These are phyloP conservation scores for Cubamyces sp. DNA, from an alignment of 768 basidiomycete species.

Conservation along the genomic window DNA sequence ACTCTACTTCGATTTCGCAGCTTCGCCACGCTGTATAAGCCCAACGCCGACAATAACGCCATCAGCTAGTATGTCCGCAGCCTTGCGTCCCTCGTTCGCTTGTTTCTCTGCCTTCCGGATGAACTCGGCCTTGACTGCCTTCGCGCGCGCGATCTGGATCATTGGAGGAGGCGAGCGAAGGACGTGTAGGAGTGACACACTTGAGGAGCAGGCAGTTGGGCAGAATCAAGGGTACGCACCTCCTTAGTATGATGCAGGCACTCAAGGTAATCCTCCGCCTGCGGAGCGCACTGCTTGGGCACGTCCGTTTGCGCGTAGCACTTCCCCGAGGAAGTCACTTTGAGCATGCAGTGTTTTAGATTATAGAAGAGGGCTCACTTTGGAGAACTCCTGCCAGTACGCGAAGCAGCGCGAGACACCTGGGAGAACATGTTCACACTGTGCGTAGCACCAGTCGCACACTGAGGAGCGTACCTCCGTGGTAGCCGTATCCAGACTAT, in stretches of 20 bases:
- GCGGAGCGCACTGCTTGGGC: slow-evolving; percentile 70
- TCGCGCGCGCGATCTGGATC: slow-evolving; percentile 62
- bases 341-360: background rate
- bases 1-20: slow-evolving; percentile 22
- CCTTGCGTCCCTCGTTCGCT: slow-evolving; percentile 71
- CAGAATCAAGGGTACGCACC: slow-evolving; percentile 52
- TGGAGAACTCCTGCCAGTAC: slow-evolving; percentile 91
- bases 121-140: slow-evolving; percentile 72
- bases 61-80: slow-evolving; percentile 70
- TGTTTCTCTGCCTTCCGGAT: slow-evolving; percentile 66
- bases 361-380: slow-evolving; percentile 42
- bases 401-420: slow-evolving; percentile 86
- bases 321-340: slow-evolving; percentile 40
- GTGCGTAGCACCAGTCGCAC: background rate
- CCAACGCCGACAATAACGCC: slow-evolving; percentile 79
- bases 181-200: slow-evolving; percentile 1
- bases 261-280: slow-evolving; percentile 87
- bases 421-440: slow-evolving; percentile 37
- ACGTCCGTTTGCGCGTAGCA: slow-evolving; percentile 84
- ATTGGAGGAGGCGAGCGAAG: background rate
- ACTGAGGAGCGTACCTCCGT: slow-evolving; percentile 22
- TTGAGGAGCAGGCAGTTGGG: background rate
- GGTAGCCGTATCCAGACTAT: slow-evolving; percentile 59
- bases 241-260: slow-evolving; percentile 90
- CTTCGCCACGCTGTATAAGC: slow-evolving; percentile 61